phyloP scores from a whole-genome alignment of 192 early-diverging fungal genomes.

The Rhizophagus prolifer region DNA sequence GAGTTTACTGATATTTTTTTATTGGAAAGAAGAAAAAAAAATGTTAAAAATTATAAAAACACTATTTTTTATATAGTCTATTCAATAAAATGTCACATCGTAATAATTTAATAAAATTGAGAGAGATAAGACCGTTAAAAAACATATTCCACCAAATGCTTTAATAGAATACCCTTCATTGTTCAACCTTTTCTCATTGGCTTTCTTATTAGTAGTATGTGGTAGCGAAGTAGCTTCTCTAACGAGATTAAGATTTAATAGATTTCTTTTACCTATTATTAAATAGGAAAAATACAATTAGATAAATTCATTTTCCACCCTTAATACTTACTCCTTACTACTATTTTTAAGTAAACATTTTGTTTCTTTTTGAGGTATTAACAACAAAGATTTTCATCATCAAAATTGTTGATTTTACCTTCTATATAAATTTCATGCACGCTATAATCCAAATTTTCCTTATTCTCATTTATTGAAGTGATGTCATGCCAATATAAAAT shows the following conservation, averaged over 20 bases:
- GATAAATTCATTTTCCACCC: not conserved
- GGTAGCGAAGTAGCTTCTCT: not conserved
- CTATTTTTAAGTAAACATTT: not conserved
- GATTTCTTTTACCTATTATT: not conserved
- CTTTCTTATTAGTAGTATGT: not conserved
- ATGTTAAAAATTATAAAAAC: no score
- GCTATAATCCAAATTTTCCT: not conserved
- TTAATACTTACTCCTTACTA: not conserved
- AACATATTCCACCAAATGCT: not conserved
- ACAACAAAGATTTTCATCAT: not conserved
- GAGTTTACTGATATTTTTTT: no score
- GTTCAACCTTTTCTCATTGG: no score
- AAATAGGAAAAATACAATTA: not conserved
- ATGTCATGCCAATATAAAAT: constrained; percentile 37
- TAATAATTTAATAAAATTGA: not conserved
- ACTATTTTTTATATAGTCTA: no score
- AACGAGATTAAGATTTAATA: not conserved
- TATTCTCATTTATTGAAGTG: constrained; percentile 8
- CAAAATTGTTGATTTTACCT: not conserved
- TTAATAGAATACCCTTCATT: not conserved
- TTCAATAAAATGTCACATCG: not conserved
- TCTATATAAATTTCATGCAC: not conserved
- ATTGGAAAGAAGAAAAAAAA: no score
- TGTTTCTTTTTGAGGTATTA: not conserved
- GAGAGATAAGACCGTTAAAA: not conserved